phyloP scores from a whole-genome alignment of 2,329 filamentous ascomycete species.

The Aspergillus carbonarius region DNA sequence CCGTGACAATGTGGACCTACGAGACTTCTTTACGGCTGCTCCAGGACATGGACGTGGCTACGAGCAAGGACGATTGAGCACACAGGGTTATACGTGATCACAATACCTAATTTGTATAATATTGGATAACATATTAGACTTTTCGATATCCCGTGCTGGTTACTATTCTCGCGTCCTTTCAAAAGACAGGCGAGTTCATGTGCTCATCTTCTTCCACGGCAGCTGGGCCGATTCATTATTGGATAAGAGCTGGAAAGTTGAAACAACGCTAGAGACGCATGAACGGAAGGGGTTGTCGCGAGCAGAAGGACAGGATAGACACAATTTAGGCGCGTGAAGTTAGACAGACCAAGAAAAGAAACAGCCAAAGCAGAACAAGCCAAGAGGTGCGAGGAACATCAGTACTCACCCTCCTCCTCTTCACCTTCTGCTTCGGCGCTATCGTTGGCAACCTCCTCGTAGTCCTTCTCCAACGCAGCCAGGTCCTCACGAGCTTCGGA shows the following conservation, averaged over 20 bases:
- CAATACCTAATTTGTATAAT: slow-evolving; percentile 9
- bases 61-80: slow-evolving; percentile 6
- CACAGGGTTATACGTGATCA: background rate
- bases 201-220: slow-evolving; percentile 9
- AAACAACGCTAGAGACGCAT: slow-evolving; percentile 20
- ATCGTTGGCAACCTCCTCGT: slow-evolving; percentile 79
- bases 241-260: slow-evolving; percentile 5
- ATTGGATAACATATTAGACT: background rate
- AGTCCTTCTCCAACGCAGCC: slow-evolving; percentile 81
- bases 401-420: slow-evolving; percentile 35
- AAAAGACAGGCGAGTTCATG: slow-evolving; percentile 4
- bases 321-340: slow-evolving; percentile 12
- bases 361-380: slow-evolving; percentile 9
- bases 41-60: slow-evolving; percentile 36
- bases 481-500: slow-evolving; percentile 83
- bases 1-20: slow-evolving; percentile 94
- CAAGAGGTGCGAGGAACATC: background rate
- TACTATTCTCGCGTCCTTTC: background rate
- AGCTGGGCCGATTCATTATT: slow-evolving; percentile 8
- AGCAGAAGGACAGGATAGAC: slow-evolving; percentile 15
- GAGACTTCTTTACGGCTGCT: slow-evolving; percentile 69
- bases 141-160: background rate
- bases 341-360: slow-evolving; percentile 20
- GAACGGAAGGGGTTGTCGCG: slow-evolving; percentile 28
- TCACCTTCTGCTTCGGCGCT: slow-evolving; percentile 63